A percentile compares a stretch with the other conserved stretches of the same genome.
phyloP scores from a whole-genome alignment of 495 filamentous ascomycete species.

The Aspergillus incahuasiensis region DNA sequence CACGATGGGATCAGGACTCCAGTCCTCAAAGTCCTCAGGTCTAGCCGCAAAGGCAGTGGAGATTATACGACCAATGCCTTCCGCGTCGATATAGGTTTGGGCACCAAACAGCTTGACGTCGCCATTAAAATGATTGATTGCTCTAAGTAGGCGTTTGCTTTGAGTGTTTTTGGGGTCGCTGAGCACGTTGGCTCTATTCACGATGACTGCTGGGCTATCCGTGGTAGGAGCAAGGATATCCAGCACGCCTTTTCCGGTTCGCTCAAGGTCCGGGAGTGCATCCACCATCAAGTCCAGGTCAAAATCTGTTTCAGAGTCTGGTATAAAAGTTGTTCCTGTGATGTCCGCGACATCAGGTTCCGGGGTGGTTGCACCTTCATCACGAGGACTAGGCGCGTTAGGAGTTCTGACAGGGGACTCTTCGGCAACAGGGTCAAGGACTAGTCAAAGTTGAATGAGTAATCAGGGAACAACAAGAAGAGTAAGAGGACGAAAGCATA shows the following conservation, averaged over 20 bases:
- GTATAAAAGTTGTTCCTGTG: conserved; percentile 37
- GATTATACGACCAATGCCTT: conserved; percentile 16
- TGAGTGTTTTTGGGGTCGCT: conserved; percentile 26
- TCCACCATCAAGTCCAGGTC: conserved; percentile 31
- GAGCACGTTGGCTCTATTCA: conserved; percentile 22
- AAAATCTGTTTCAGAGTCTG: conserved; percentile 23
- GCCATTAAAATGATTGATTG: conserved; percentile 15
- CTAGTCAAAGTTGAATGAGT: too few relatives aligned
- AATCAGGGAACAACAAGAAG: background rate
- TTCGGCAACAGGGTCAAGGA: conserved; percentile 16
- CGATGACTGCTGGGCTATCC: conserved; percentile 18
- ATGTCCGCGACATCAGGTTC: conserved; percentile 35
- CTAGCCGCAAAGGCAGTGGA: conserved; percentile 13
- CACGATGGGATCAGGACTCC: conserved; percentile 26
- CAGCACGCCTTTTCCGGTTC: conserved; percentile 24
- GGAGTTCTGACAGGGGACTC: conserved; percentile 15
- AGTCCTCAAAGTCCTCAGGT: conserved; percentile 12
- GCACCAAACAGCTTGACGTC: conserved; percentile 25
- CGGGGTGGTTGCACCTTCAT: conserved; percentile 14
- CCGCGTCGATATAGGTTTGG: conserved; percentile 28
- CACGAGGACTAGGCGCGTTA: background rate
- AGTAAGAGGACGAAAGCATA: background rate
- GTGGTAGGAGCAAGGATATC: conserved; percentile 24
- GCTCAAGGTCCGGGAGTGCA: conserved; percentile 31
- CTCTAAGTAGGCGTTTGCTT: conserved; percentile 23